Evolutionary conservation across 257 asterid species (phyloP).

Genomic region (Capsicum pubescens): DNA sequence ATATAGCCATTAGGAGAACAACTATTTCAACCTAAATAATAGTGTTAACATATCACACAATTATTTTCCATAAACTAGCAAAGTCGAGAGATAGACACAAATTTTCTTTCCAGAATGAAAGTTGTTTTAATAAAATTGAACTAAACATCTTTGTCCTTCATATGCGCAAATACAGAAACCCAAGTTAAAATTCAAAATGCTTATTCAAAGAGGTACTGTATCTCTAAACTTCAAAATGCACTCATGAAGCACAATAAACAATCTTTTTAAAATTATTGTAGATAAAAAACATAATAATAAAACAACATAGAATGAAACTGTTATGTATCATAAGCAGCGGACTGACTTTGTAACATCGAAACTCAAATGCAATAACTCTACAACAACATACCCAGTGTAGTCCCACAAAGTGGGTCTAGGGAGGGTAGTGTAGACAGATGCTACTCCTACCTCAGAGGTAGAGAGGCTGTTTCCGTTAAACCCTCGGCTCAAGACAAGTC

Average conservation of each 20-base stretch:
- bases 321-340: no score
- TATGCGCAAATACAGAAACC: background rate
- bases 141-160: background rate
- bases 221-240: background rate
- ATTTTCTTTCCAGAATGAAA: background rate
- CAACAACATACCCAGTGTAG: no score
- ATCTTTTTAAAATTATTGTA: background rate
- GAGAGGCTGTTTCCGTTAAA: no score
- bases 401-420: no score
- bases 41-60: background rate
- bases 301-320: background rate
- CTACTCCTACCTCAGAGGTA: no score
- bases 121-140: background rate
- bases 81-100: background rate
- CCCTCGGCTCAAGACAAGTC: no score
- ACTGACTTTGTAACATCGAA: no score
- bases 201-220: constrained; percentile 10
- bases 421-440: no score
- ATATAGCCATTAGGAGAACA: background rate
- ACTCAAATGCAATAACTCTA: no score
- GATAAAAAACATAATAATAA: background rate
- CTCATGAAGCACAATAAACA: constrained; percentile 16
- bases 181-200: background rate
- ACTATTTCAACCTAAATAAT: background rate
- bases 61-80: background rate